Base-by-base conservation (phyloP, 179 eudicot species). In the Corrigiola litoralis region DNA sequence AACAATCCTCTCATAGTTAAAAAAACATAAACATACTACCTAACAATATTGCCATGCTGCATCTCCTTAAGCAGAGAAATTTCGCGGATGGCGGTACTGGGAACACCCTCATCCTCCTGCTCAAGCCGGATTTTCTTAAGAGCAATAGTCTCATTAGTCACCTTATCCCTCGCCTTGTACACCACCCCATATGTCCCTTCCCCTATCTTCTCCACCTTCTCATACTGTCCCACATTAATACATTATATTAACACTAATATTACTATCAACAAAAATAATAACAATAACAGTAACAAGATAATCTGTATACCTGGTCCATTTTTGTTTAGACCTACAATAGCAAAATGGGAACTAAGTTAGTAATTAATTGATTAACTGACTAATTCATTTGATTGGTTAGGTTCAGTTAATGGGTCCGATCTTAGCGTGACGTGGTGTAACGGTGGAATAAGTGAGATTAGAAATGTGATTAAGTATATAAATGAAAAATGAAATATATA, bases 71-170 rank as follows among this genome's bases (percentile, higher is more conserved):
- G 74, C 20, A 94, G 91, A 20, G 99, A 94, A 52, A 94, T 94
- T 75, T 94, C 99, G 77, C 99, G 86, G 36, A 94, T 90, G 12
- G 99, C 99, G 0, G 97, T 90, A 77, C 95, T 87, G 5, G 99
- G 99, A 12, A 94, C 99, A 63, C 99, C 97, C 81, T 90, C 97
- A 61, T 94, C 99, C 77, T 87, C 97, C 78, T 94, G 97, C 85
- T 94, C 99, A 77, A 94, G 56, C 16, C 95, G 80, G 47, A 94
- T 94, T 75, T 94, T 94, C 84, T 94, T 90, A 63, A 94, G 76
- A 47, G 99, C 99, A 51, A 94, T 87, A 5, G 91, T 94, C 79
- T 90, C 90, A 73, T 90, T 90, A 5, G 99, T 90, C 25, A 56
- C 73, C 57, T 72, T 79, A 48, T 90, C 94, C 25, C 97, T 82